Base-by-base conservation (phyloP, 306 rosid species). In the Hylodesmum podocarpum region DNA sequence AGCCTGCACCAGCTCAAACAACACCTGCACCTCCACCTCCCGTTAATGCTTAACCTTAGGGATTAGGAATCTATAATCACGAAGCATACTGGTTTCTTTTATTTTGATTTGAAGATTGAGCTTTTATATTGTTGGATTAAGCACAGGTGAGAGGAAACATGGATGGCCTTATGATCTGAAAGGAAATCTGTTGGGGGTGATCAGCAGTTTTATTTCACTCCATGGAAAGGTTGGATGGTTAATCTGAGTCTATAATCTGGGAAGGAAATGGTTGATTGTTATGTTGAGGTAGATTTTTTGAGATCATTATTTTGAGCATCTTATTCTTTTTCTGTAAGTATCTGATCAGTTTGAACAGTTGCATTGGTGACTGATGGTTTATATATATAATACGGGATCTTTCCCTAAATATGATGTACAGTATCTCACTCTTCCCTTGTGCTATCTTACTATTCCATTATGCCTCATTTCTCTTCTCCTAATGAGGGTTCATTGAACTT, bases 241-340 rank as follows among this genome's bases (percentile, higher is more conserved):
- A 67, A 69, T 50, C 55, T 33, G 11, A 40, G 13, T 44, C 21
- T 8, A 1, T 39, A 44, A 37, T 69, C 40, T 68, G 24, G 61
- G 74, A 76, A 46, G 82, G 63, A 31, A 49, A 57, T 22, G 73
- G 65, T 49, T 0, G 47, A 25, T 75, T 34, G 53, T 64, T 61
- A 58, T 39, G 36, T 70, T 54, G 81, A 51, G 77, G 73, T 19
- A 47, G 65, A 37, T 44, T 64, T 83, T 70, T 80, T 34, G 74
- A 75, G 54, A 31, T 39, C 77, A 24, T 65, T 78, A 65, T 39
- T 55, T 75, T 70, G 74, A 40, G 50, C 72, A 11, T 78, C 54
- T 8, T 72, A 59, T 74, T 85, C 81, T 65, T 71, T 80, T 80
- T 51, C 55, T 80, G 84, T 70, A 76, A 71, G 73, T 84, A 75